Evolutionary conservation across 2,329 filamentous ascomycete species (phyloP), one percentile per base, ranked within the genome.

Genomic region (Akanthomyces lecanii): DNA sequence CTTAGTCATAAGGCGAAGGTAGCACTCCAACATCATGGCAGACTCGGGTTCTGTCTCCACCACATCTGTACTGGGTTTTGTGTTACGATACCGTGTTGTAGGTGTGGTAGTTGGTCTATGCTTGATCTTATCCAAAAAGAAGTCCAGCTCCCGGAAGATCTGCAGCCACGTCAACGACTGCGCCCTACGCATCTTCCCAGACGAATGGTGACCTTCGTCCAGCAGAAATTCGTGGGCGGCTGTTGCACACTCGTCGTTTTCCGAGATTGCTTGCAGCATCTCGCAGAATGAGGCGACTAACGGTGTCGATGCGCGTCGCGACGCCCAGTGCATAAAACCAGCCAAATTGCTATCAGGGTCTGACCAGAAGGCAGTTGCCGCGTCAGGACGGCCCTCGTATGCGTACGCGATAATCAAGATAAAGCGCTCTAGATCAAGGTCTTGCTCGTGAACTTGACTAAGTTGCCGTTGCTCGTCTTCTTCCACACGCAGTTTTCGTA

Each of bases 311-410:
- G 96, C 92, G 69, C 95, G 85, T 68, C 92, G 89, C 4, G 95
- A 97, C n/a, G 93, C 91, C 95, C 95, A 99, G 67, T 96, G 91
- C 73, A 99, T 83, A 72, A 99, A 99, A 0, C 95, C 95, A 66
- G 93, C 91, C 38, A 99, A 80, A 68, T 97, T 97, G 71, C 92
- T 92, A 70, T 99, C 95, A 2, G 90, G 87, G 71, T 97, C 93
- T 38, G 85, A 85, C 95, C 95, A 99, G 69, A 98, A 98, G 52
- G 88, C 89, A 70, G 91, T 86, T 11, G 93, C 91, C 30, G 92
- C 89, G 58, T 97, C 91, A 18, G 90, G 85, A 42, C 92, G 89
- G 36, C 89, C 87, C 70, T 98, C 91, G 71, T 94, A 99, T 5
- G 92, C 86, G 71, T 95, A 97, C 4, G 95, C 90, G 65, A 98